Percentiles rank a stretch among this genome's conserved stretches.
phyloP scores from a whole-genome alignment of 805 yeast genomes.

The Starmera dryadoides region DNA sequence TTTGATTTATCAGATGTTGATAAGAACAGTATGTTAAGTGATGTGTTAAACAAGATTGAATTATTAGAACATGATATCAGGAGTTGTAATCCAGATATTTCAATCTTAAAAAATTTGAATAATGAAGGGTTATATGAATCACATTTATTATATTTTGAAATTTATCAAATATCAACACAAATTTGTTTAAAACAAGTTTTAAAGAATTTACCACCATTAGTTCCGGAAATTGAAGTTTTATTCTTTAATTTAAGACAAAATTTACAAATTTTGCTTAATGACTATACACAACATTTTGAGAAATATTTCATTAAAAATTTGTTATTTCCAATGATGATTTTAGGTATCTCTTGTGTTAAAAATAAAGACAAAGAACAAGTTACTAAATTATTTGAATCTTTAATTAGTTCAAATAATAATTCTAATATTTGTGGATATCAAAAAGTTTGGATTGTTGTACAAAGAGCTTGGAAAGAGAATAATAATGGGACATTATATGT shows the following conservation, averaged over 20 bases:
- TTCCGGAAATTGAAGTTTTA: conserved; percentile 44
- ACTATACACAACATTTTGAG: conserved; percentile 13
- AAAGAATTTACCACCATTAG: conserved; percentile 40
- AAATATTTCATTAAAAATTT: conserved; percentile 38
- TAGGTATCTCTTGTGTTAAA: conserved; percentile 25
- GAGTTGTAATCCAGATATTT: conserved; percentile 37
- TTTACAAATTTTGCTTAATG: conserved; percentile 40
- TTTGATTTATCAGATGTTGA: conserved; percentile 10
- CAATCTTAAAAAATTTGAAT: conserved; percentile 24
- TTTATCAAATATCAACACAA: conserved; percentile 47
- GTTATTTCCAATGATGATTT: conserved; percentile 31
- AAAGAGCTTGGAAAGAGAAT: conserved; percentile 32
- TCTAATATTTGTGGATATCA: conserved; percentile 27
- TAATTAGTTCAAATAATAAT: conserved; percentile 18
- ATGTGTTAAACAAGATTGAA: conserved; percentile 15
- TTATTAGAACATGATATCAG: conserved; percentile 36
- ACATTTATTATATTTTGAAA: conserved; percentile 53
- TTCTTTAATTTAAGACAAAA: conserved; percentile 40
- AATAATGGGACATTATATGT: conserved; percentile 23
- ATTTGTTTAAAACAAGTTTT: conserved; percentile 49
- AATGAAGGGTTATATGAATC: conserved; percentile 25
- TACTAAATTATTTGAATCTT: conserved; percentile 17
- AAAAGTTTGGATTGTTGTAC: conserved; percentile 28
- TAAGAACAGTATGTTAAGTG: conserved; percentile 9
- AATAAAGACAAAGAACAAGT: conserved; percentile 18